Percentiles rank a stretch among this genome's conserved stretches.
Conservation (phyloP, 495 filamentous ascomycete genomes). For the Aspergillus saccharolyticus region DNA sequence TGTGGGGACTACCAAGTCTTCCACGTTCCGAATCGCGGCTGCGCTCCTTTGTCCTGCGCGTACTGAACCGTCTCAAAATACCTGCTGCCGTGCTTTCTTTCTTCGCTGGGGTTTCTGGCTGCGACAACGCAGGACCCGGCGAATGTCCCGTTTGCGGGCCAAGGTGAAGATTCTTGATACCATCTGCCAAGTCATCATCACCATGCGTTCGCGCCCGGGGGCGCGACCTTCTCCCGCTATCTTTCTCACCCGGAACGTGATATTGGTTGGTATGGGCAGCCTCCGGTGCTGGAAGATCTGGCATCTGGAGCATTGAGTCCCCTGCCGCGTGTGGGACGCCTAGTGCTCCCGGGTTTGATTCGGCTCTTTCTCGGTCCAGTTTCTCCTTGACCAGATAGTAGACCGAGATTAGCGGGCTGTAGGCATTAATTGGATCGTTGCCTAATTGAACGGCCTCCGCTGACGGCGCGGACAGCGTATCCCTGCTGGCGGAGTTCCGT, state of each 20-base stretch:
- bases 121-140: conserved; percentile 49
- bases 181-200: conserved; percentile 82
- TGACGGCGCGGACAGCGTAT: conserved; percentile 83
- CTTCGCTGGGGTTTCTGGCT: conserved; percentile 60
- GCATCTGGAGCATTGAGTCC: conserved; percentile 60
- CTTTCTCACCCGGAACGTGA: conserved; percentile 76
- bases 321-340: conserved; percentile 50
- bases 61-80: conserved; percentile 88
- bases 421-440: conserved; percentile 88
- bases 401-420: conserved; percentile 84
- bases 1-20: conserved; percentile 54
- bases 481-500: conserved; percentile 82
- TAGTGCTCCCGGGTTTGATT: conserved; percentile 57
- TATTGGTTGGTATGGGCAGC: conserved; percentile 92
- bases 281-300: conserved; percentile 73
- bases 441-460: conserved; percentile 77
- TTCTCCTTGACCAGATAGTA: conserved; percentile 97
- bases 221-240: conserved; percentile 71
- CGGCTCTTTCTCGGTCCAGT: conserved; percentile 70
- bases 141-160: conserved; percentile 47
- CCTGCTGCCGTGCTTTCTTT: conserved; percentile 86
- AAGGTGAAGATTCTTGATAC: conserved; percentile 66
- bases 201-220: conserved; percentile 90
- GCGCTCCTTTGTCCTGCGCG: conserved; percentile 61
- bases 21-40: conserved; percentile 47